These are phyloP conservation scores for Rhodotorula sp. DNA, from an alignment of 1,284 basidiomycete species.

Conservation along the genomic window DNA sequence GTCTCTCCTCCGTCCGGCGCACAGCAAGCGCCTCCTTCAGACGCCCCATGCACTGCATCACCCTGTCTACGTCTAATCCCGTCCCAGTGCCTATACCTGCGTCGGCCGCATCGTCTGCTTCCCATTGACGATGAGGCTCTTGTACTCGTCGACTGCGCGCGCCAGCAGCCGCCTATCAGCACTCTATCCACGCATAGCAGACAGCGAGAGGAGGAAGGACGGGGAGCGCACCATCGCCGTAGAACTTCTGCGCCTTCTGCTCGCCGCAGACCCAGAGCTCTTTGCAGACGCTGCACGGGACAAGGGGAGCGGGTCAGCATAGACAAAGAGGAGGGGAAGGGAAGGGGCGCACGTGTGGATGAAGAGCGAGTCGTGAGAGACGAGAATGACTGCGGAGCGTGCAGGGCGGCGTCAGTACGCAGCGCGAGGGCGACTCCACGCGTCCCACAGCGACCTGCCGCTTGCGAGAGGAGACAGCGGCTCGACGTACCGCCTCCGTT, in stretches of 20 bases:
- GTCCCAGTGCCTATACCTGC: slow-evolving; percentile 7
- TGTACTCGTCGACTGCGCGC: slow-evolving; percentile 28
- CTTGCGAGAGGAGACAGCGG: not conserved
- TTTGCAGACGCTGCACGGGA: slow-evolving; percentile 48
- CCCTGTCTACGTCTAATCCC: not conserved
- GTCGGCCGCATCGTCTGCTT: slow-evolving; percentile 21
- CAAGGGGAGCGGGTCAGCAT: not conserved
- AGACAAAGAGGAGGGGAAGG: not conserved
- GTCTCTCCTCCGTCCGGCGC: not conserved
- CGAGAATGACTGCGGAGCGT: slow-evolving; percentile 63
- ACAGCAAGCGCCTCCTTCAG: not conserved
- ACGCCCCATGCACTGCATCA: not conserved
- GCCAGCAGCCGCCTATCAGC: not conserved
- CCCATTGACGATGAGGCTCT: slow-evolving; percentile 30
- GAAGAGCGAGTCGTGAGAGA: slow-evolving; percentile 76
- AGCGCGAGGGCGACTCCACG: no score
- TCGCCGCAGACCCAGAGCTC: slow-evolving; percentile 90
- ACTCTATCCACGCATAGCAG: not conserved
- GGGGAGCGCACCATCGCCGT: slow-evolving; percentile 29
- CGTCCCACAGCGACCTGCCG: not conserved
- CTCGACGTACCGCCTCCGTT: slow-evolving; percentile 74
- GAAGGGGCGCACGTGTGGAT: slow-evolving; percentile 68
- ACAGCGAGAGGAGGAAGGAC: not conserved
- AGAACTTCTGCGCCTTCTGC: slow-evolving; percentile 58
- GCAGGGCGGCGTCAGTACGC: not conserved